Base-by-base conservation (phyloP, 164 flowering plant genomes). In the Tetrastigma voinierianum region DNA sequence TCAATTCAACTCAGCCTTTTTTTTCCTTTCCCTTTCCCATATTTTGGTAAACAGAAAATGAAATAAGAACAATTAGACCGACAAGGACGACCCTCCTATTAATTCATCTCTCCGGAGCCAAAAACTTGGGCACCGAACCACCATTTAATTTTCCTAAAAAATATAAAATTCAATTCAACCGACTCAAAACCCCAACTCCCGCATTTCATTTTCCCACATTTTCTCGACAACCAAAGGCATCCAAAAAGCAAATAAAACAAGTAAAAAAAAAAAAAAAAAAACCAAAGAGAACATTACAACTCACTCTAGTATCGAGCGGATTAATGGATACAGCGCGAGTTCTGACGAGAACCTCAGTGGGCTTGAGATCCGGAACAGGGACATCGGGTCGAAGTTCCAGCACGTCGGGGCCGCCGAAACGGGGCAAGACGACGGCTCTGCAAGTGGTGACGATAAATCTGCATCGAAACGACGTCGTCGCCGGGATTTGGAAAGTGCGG, bases 341-440 rank as follows among this genome's bases (percentile, higher is more conserved):
- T 2, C 97, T 90, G 62, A 95, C 97, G 9, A 95, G 97, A 10
- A 95, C 95, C 40, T 95, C 90, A 53, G 78, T 70, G 14, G 96
- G 88, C 69, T 87, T 86, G 67, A 95, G 86, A 74, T 84, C 81
- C 51, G 99, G 99, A 17, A 92, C 83, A 13, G 13, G 57, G 6
- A 90, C 91, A 61, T 86, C 59, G 11, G 74, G 70, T 16, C 90
- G 91, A 57, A 92, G 65, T 76, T 90, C 85, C 46, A 95, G 87
- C 40, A 89, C 90, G 15, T 93, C 96, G 5, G 99, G 90, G 2
- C 90, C 96, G 16, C 98, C 98, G 66, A 95, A 91, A 12, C 93
- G 87, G 7, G 90, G 96, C 70, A 95, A 46, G 24, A 91, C 64
- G 67, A 95, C 92, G 4, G 96, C 96, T 72, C 96, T 70, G 76